Evolutionary conservation across 2,329 filamentous ascomycete genomes (phyloP).

Genomic region (Fusarium odoratissimum): DNA sequence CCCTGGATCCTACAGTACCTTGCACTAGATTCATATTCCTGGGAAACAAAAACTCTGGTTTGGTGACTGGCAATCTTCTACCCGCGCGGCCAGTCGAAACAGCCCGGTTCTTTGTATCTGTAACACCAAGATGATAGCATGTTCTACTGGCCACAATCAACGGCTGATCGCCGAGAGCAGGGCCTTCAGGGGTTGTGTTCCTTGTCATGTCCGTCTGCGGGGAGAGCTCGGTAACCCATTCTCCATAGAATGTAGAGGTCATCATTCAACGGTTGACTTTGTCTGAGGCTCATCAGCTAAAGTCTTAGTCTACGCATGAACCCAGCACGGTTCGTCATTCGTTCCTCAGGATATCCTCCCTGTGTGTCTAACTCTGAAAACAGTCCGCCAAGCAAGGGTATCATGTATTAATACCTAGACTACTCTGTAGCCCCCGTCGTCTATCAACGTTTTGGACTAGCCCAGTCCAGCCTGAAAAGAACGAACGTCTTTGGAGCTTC

Average conservation of each 20-base stretch:
- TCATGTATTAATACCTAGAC: constrained; percentile 23
- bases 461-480: constrained; percentile 33
- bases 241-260: constrained; percentile 3
- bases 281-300: constrained; percentile 33
- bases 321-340: constrained; percentile 21
- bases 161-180: constrained; percentile 26
- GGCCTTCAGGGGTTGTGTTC: constrained; percentile 16
- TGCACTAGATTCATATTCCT: neutral
- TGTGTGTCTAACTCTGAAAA: constrained; percentile 18
- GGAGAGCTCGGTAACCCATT: constrained; percentile 8
- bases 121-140: constrained; percentile 33
- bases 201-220: constrained; percentile 18
- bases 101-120: constrained; percentile 30
- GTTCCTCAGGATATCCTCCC: constrained; percentile 23
- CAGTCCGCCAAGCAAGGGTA: constrained; percentile 7
- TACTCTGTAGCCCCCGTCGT: constrained; percentile 5
- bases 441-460: constrained; percentile 26
- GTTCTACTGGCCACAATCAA: constrained; percentile 31
- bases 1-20: constrained; percentile 15
- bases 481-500: constrained; percentile 19
- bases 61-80: constrained; percentile 18
- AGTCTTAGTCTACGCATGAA: constrained; percentile 15
- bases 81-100: constrained; percentile 45
- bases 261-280: constrained; percentile 20
- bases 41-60: constrained; percentile 7